These are phyloP conservation scores for Candida boleticola DNA, from an alignment of 805 yeast species.

Conservation along the genomic window DNA sequence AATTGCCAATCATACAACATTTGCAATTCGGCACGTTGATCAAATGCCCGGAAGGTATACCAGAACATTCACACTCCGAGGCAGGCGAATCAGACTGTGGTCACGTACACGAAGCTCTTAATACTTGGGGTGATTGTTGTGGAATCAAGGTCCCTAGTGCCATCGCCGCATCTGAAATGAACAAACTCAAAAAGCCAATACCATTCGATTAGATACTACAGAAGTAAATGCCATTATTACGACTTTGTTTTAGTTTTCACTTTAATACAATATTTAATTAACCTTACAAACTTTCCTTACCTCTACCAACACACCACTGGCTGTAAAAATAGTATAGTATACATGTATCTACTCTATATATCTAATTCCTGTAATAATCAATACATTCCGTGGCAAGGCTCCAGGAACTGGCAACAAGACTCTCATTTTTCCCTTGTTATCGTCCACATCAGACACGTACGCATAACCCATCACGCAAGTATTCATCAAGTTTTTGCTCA, in stretches of 20 bases:
- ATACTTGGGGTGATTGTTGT: slow-evolving; percentile 96
- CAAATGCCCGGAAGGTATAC: slow-evolving; percentile 70
- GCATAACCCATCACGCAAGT: slow-evolving; percentile 77
- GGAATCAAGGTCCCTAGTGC: slow-evolving; percentile 97
- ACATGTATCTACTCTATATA: slow-evolving; percentile 80
- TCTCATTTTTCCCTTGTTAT: slow-evolving; percentile 62
- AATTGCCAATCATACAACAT: slow-evolving; percentile 92
- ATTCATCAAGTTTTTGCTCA: slow-evolving; percentile 48
- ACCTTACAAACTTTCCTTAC: too few species aligned
- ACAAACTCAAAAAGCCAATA: slow-evolving; percentile 34
- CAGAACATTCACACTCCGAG: slow-evolving; percentile 23
- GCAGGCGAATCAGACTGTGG: slow-evolving; percentile 19
- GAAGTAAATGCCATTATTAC: too few species aligned
- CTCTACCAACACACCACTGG: too few species aligned
- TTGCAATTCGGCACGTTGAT: slow-evolving; percentile 77
- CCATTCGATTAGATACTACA: slow-evolving; percentile 60
- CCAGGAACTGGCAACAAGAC: slow-evolving; percentile 88
- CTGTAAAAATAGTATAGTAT: too few species aligned
- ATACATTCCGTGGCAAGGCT: slow-evolving; percentile 68
- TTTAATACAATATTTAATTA: too few species aligned
- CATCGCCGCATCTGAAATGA: slow-evolving; percentile 73
- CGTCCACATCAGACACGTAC: slow-evolving; percentile 71
- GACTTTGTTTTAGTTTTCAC: too few species aligned
- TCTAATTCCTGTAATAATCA: slow-evolving; percentile 74
- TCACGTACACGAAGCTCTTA: slow-evolving; percentile 17